These are phyloP conservation scores for Boletus smithii DNA, from an alignment of 1,284 basidiomycete species.

Conservation along the genomic window DNA sequence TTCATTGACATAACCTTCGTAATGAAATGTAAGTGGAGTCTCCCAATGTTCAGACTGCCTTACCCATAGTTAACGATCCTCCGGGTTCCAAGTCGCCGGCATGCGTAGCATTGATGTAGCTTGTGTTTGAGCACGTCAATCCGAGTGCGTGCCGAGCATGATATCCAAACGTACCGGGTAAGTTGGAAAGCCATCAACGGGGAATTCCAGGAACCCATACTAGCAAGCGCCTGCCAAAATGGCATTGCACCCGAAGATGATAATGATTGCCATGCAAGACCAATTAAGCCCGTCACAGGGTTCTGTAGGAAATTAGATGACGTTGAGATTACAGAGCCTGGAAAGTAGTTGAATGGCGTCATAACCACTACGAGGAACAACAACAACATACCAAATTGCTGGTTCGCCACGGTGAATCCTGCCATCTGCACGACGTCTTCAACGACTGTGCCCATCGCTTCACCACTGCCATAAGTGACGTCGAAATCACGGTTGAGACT, in stretches of 20 bases:
- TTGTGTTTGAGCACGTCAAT: conserved; percentile 10
- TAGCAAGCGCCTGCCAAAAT: conserved; percentile 51
- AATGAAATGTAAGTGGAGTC: background rate
- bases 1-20: conserved; percentile 37
- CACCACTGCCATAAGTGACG: conserved; percentile 57
- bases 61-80: conserved; percentile 54
- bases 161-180: conserved; percentile 24
- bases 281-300: conserved; percentile 47
- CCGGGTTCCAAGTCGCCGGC: conserved; percentile 40
- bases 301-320: conserved; percentile 21
- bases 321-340: conserved; percentile 25
- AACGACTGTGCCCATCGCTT: conserved; percentile 47
- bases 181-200: conserved; percentile 46
- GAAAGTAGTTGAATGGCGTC: background rate
- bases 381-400: conserved; percentile 38
- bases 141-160: background rate
- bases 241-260: conserved; percentile 44
- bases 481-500: conserved; percentile 36
- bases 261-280: conserved; percentile 47
- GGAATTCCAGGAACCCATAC: conserved; percentile 32
- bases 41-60: conserved; percentile 17
- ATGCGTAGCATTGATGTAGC: conserved; percentile 35
- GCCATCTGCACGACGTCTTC: conserved; percentile 51
- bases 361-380: background rate
- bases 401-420: conserved; percentile 43